Conservation (phyloP, 2,329 filamentous ascomycete species). For the Paraconiothyrium sp. region DNA sequence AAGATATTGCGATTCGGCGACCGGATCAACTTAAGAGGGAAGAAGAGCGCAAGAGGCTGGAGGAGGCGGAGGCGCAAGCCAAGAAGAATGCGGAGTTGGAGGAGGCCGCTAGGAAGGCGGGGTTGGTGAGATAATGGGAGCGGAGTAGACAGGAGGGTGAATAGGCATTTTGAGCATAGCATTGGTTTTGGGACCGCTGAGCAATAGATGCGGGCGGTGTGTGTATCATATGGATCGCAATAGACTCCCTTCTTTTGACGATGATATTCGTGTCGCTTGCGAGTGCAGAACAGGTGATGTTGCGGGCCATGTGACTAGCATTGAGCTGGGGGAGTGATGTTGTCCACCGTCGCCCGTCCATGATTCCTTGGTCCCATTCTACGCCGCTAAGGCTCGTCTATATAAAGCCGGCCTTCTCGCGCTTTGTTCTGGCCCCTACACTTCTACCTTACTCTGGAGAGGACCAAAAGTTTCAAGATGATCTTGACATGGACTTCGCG, state of each 20-base stretch:
- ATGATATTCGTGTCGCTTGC: background rate
- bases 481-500: too few species aligned
- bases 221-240: background rate
- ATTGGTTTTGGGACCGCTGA: background rate
- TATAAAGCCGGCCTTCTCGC: too few species aligned
- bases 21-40: constrained; percentile 87
- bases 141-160: background rate
- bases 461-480: too few species aligned
- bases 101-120: constrained; percentile 32
- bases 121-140: constrained; percentile 14
- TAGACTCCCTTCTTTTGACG: background rate
- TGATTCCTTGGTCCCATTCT: too few species aligned
- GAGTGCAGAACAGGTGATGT: background rate
- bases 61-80: constrained; percentile 53
- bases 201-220: background rate
- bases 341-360: too few species aligned
- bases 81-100: constrained; percentile 46
- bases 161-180: background rate
- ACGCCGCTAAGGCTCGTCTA: too few species aligned
- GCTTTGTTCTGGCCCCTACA: too few species aligned
- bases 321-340: too few species aligned
- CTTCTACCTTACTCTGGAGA: too few species aligned
- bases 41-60: constrained; percentile 70
- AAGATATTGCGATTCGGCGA: constrained; percentile 88
- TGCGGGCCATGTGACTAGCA: background rate